Base-by-base conservation (phyloP, 73 alveolate genomes). In the Paramecium primaurelia region DNA sequence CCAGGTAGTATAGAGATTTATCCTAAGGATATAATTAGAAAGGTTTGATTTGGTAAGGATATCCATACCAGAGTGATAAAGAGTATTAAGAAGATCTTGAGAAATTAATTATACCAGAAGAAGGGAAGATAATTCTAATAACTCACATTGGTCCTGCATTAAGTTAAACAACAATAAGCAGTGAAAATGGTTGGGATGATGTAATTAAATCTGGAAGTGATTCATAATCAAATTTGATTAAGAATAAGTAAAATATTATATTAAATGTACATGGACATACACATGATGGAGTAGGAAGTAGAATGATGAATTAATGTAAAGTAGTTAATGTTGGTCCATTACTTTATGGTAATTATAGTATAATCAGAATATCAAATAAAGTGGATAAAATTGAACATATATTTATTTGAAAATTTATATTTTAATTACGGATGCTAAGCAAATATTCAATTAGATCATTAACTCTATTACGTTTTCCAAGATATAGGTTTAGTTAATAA, bases 191-290 rank as follows among this genome's bases (percentile, higher is more conserved):
- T 1, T 37, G n/a, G 37, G 73, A 80, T 12, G 25, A 80, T 80
- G 68, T 25, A 45, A 80, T 80, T 11, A 25, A n/a, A 26, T 42
- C 91, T 32, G 91, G 91, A 11, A 80, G 91, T 44, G 49, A 80
- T 44, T 45, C 44, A 10, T 47, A 25, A 80, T 26, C 77, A 80
- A 49, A 40, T 26, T 25, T 80, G 3, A 14, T 80, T 10, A 49
- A 49, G 16, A 47, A 80, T 10, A 40, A 40, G 25, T 8, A 6
- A 18, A 73, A 40, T 8, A 42, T 80, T 3, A 25, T 80, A 6
- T 47, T 80, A 20, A 42, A 80, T 80, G 71, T 49, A 6, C 91
- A 80, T 47, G 91, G 91, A 32, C 91, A 80, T n/a, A 80, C 91
- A 14, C 91, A 80, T 49, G 71, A 42, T 80, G 91, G 91, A 12